Conservation (phyloP, 768 basidiomycete species). For the Hemileccinum impolitum region DNA sequence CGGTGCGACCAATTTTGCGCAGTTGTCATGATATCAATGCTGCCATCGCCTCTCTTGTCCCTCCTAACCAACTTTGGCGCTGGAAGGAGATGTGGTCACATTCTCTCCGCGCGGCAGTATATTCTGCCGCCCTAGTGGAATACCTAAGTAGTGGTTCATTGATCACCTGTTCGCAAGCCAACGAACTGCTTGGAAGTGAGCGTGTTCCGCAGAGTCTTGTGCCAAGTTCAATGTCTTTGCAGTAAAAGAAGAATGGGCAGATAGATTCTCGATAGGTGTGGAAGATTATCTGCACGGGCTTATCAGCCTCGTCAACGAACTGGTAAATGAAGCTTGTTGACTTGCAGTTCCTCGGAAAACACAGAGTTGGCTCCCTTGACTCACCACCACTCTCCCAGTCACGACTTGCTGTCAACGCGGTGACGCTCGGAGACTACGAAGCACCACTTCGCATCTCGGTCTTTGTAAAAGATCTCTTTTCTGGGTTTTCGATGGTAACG, state of each 20-base stretch:
- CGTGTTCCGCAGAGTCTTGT: slow-evolving; percentile 7
- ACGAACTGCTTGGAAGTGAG: slow-evolving; percentile 67
- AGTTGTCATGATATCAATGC: slow-evolving; percentile 51
- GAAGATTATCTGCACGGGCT: slow-evolving; percentile 84
- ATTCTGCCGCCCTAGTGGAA: slow-evolving; percentile 60
- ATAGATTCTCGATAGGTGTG: slow-evolving; percentile 56
- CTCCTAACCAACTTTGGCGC: slow-evolving; percentile 73
- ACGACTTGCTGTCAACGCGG: slow-evolving; percentile 73
- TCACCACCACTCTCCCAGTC: slow-evolving; percentile 46
- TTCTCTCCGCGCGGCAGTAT: slow-evolving; percentile 64
- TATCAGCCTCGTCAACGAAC: slow-evolving; percentile 74
- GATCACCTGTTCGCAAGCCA: slow-evolving; percentile 50
- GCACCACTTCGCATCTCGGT: slow-evolving; percentile 73
- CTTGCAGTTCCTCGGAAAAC: neutral
- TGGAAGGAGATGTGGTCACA: slow-evolving; percentile 85
- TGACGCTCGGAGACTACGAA: slow-evolving; percentile 80
- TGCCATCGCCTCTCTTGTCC: slow-evolving; percentile 57
- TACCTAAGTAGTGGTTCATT: slow-evolving; percentile 60
- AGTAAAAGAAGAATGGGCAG: slow-evolving; percentile 73
- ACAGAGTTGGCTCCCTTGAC: neutral
- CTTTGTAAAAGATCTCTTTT: slow-evolving; percentile 78
- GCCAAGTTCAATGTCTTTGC: slow-evolving; percentile 5
- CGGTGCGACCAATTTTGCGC: slow-evolving; percentile 51
- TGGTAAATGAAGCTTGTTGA: slow-evolving; percentile 45
- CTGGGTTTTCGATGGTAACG: slow-evolving; percentile 78